Evolutionary conservation across 768 basidiomycete genomes (phyloP).

Genomic region (Serendipita sp.): DNA sequence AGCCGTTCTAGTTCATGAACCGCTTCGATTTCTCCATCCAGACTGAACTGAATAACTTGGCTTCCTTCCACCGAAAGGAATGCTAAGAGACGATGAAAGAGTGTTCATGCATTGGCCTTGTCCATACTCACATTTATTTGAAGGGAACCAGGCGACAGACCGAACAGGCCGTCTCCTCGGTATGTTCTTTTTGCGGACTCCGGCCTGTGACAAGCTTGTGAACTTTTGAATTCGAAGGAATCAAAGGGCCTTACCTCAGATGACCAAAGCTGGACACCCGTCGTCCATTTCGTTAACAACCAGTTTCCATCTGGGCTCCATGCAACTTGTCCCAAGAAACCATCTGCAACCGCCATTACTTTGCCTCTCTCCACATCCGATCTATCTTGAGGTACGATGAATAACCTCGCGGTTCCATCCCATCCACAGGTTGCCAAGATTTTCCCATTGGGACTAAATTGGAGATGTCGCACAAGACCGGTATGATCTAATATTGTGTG

Average conservation of each 20-base stretch:
- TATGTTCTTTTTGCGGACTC: constrained; percentile 51
- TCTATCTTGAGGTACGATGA: not conserved
- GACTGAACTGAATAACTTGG: constrained; percentile 42
- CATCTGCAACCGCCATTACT: not conserved
- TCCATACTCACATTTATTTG: constrained; percentile 32
- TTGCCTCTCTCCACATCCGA: not conserved
- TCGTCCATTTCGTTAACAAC: constrained; percentile 46
- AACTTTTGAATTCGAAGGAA: not conserved
- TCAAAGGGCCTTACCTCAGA: constrained; percentile 26
- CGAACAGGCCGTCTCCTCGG: constrained; percentile 26
- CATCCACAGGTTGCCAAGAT: constrained; percentile 59
- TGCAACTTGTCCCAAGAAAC: constrained; percentile 56
- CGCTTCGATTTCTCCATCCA: constrained; percentile 28
- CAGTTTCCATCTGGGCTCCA: constrained; percentile 53
- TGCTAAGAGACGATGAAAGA: constrained; percentile 21
- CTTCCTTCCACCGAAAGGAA: constrained; percentile 58
- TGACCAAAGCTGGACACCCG: constrained; percentile 57
- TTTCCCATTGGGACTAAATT: constrained; percentile 62
- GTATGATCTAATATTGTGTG: constrained; percentile 48
- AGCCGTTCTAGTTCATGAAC: constrained; percentile 43
- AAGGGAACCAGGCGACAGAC: constrained; percentile 53
- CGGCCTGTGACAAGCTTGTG: constrained; percentile 28
- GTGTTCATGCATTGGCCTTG: not conserved
- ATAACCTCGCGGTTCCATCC: constrained; percentile 7
- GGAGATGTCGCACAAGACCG: constrained; percentile 52